These are phyloP conservation scores for carrot (Daucus carota) DNA, from an alignment of 129 eudicot genomes.

Conservation along the genomic window DNA sequence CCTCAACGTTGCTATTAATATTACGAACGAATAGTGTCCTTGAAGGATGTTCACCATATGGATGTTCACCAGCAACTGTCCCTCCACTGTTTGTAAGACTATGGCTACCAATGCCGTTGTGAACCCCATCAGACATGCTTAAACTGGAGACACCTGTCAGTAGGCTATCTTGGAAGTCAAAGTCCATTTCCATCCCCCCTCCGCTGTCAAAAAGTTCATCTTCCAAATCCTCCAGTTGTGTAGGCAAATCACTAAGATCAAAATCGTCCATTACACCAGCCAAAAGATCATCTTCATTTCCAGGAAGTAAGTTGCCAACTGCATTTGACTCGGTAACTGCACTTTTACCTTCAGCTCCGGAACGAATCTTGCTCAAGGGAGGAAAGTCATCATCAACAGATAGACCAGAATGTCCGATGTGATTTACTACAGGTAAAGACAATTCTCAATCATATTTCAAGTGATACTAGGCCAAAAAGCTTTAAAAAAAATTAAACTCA, in stretches of 20 bases:
- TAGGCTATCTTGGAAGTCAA: constrained; percentile 47
- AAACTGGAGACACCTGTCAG: constrained; percentile 39
- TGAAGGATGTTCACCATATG: constrained; percentile 95
- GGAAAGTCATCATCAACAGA: constrained; percentile 44
- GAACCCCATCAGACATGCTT: constrained; percentile 44
- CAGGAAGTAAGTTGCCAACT: constrained; percentile 65
- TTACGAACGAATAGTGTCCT: constrained; percentile 86
- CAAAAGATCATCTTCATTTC: constrained; percentile 78
- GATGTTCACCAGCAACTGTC: constrained; percentile 83
- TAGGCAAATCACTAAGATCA: constrained; percentile 65
- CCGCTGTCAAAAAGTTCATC: constrained; percentile 90
- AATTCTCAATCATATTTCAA: constrained; percentile 10
- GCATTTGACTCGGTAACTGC: constrained; percentile 31
- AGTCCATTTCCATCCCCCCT: constrained; percentile 88
- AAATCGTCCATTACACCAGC: constrained; percentile 75
- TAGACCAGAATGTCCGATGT: constrained; percentile 25
- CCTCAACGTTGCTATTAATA: constrained; percentile 91
- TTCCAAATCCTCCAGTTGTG: constrained; percentile 71
- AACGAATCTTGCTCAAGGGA: constrained; percentile 26
- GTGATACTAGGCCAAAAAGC: neutral
- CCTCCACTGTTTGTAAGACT: constrained; percentile 42
- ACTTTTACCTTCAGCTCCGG: constrained; percentile 41
- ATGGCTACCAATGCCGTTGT: constrained; percentile 27
- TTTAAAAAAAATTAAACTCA: constrained; percentile 7
- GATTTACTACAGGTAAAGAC: constrained; percentile 37